phyloP scores from a whole-genome alignment of 2,329 filamentous ascomycete genomes.

The Diplodia seriata region DNA sequence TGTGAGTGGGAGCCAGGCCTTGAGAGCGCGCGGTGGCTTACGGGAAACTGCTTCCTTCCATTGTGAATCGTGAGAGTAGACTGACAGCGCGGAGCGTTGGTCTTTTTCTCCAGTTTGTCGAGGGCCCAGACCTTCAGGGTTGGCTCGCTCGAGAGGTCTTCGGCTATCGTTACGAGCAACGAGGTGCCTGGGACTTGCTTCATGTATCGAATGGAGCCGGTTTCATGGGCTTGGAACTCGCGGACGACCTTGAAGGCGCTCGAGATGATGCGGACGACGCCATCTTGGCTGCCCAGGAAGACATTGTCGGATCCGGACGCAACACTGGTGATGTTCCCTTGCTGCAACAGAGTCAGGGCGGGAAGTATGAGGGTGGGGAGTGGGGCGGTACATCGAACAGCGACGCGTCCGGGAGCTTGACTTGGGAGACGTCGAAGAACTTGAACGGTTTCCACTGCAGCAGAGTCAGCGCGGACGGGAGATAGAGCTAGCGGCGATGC shows the following conservation, averaged over 20 bases:
- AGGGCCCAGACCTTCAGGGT: slow-evolving; percentile 97
- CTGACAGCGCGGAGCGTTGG: slow-evolving; percentile 83
- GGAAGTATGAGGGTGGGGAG: slow-evolving; percentile 11
- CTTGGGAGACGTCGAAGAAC: slow-evolving; percentile 94
- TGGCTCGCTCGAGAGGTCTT: slow-evolving; percentile 87
- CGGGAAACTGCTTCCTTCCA: slow-evolving; percentile 90
- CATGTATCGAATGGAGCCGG: slow-evolving; percentile 84
- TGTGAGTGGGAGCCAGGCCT: slow-evolving; percentile 36
- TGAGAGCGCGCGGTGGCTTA: slow-evolving; percentile 43
- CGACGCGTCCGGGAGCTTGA: slow-evolving; percentile 77
- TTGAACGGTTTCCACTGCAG: slow-evolving; percentile 96
- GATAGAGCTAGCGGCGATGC: background rate
- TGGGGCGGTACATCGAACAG: slow-evolving; percentile 73
- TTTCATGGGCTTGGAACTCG: slow-evolving; percentile 85
- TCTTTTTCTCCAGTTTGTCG: slow-evolving; percentile 93
- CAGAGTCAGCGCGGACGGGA: background rate
- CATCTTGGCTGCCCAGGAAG: slow-evolving; percentile 86
- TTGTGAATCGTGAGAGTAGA: slow-evolving; percentile 88
- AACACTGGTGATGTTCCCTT: slow-evolving; percentile 77
- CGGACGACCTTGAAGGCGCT: slow-evolving; percentile 85
- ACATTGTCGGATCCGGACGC: slow-evolving; percentile 88
- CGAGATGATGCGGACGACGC: slow-evolving; percentile 85
- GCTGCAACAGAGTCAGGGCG: slow-evolving; percentile 47
- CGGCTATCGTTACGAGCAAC: slow-evolving; percentile 82
- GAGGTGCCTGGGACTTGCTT: slow-evolving; percentile 88